Percentiles rank a stretch among this genome's conserved stretches.
Conservation (phyloP, 108 stramenopile genomes). For the Stephanodiscus minutulus region DNA sequence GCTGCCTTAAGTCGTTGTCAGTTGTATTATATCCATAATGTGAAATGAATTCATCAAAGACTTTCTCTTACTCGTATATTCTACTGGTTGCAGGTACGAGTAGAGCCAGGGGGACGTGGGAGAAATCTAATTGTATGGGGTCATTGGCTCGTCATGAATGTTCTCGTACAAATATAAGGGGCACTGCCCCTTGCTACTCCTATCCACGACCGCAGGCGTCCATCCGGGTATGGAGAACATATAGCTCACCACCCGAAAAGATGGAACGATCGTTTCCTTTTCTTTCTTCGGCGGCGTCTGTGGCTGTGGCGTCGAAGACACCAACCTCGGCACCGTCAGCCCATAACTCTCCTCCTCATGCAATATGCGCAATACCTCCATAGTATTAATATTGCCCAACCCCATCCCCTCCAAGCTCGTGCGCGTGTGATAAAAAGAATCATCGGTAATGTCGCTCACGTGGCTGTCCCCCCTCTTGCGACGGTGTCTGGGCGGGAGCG, state of each 20-base stretch:
- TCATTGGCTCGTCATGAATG: not conserved
- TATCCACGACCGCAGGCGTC: conserved; percentile 61
- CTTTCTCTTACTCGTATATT: not conserved
- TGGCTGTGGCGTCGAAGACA: not conserved
- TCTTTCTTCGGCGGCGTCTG: not conserved
- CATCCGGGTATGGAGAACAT: conserved; percentile 74
- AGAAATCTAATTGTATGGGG: not conserved
- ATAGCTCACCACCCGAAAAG: conserved; percentile 66
- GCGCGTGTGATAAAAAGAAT: conserved; percentile 9
- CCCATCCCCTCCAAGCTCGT: not conserved
- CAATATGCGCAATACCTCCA: conserved; percentile 4
- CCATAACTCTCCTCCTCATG: conserved; percentile 1
- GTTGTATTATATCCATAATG: no score
- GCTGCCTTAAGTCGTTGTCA: no score
- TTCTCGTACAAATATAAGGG: conserved; percentile 66
- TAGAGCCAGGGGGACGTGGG: not conserved
- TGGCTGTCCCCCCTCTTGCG: conserved; percentile 35
- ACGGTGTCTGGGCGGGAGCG: not conserved
- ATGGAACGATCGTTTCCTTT: conserved; percentile 3
- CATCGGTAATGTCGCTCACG: conserved; percentile 37
- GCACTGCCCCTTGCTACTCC: conserved; percentile 50
- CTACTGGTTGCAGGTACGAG: no score
- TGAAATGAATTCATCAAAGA: not conserved
- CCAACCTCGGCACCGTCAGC: not conserved
- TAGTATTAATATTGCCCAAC: not conserved